These are phyloP conservation scores for Xanthoconium separans DNA, from an alignment of 1,284 basidiomycete genomes.

Conservation along the genomic window DNA sequence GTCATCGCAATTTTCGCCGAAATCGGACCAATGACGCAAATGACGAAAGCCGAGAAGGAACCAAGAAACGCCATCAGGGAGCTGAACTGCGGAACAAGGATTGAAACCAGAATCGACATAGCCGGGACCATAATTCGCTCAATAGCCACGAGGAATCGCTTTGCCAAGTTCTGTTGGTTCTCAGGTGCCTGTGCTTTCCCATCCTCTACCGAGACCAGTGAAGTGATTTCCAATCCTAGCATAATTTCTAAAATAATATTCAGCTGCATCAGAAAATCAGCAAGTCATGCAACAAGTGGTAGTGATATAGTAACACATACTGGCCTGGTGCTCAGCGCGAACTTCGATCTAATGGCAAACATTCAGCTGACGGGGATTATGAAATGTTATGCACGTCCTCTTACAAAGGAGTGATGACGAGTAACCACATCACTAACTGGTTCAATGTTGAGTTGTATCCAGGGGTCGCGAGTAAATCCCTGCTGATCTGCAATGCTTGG, in stretches of 20 bases:
- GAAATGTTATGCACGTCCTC: slow-evolving; percentile 19
- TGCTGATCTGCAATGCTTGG: slow-evolving; percentile 64
- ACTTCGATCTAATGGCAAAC: slow-evolving; percentile 66
- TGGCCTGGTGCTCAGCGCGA: slow-evolving; percentile 82
- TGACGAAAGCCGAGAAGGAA: slow-evolving; percentile 81
- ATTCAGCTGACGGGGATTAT: slow-evolving; percentile 8
- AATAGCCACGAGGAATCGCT: slow-evolving; percentile 47
- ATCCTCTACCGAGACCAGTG: slow-evolving; percentile 40
- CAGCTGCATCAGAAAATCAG: slow-evolving; percentile 45
- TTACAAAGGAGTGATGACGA: slow-evolving; percentile 82
- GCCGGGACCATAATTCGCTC: slow-evolving; percentile 64
- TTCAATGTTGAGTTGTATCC: slow-evolving; percentile 80
- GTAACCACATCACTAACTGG: slow-evolving; percentile 81
- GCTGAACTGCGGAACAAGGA: slow-evolving; percentile 83
- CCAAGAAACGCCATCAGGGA: slow-evolving; percentile 91
- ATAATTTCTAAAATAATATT: slow-evolving; percentile 79
- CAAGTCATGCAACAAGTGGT: neutral
- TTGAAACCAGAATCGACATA: slow-evolving; percentile 67
- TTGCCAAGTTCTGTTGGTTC: slow-evolving; percentile 29
- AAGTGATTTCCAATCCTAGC: slow-evolving; percentile 58
- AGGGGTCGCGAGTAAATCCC: slow-evolving; percentile 74
- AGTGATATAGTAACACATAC: slow-evolving; percentile 42
- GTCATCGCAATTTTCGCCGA: slow-evolving; percentile 60
- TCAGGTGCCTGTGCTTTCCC: slow-evolving; percentile 22
- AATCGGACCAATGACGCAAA: slow-evolving; percentile 81